Percentiles rank a stretch among this genome's conserved stretches.
phyloP scores from a whole-genome alignment of 495 filamentous ascomycete species.

The Daldinia bambusicola region DNA sequence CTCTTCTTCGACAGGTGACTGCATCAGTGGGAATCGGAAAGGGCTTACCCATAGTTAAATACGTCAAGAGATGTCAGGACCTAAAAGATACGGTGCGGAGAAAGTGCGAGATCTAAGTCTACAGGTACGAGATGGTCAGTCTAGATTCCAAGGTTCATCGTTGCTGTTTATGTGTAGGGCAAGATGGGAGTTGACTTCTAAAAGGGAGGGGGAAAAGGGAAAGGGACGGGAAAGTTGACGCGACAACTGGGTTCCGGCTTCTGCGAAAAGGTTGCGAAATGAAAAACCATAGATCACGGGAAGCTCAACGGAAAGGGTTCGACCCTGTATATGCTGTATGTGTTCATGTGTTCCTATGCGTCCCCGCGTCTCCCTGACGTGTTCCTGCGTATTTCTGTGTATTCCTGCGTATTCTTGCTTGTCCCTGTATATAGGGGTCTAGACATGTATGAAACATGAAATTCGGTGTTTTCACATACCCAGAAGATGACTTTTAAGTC shows the following conservation, averaged over 20 bases:
- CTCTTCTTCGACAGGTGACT: slow-evolving; percentile 45
- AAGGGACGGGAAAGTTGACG: not conserved
- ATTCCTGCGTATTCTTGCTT: too few species aligned
- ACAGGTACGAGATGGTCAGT: slow-evolving; percentile 34
- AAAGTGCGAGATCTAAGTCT: slow-evolving; percentile 41
- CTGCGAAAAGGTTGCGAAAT: not conserved
- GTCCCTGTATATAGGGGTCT: not conserved
- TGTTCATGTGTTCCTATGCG: not conserved
- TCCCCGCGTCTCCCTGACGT: too few species aligned
- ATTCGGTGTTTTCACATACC: slow-evolving; percentile 35
- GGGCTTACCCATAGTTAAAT: slow-evolving; percentile 63
- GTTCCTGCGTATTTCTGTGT: too few species aligned
- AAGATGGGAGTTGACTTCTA: slow-evolving; percentile 19
- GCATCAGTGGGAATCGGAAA: slow-evolving; percentile 46
- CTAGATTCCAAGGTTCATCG: not conserved
- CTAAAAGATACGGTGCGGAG: slow-evolving; percentile 45
- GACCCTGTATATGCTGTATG: not conserved
- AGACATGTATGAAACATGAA: not conserved
- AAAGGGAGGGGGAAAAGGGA: slow-evolving; percentile 8
- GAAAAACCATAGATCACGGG: not conserved
- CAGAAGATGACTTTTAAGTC: slow-evolving; percentile 32
- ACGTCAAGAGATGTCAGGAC: slow-evolving; percentile 44
- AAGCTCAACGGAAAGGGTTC: slow-evolving; percentile 1
- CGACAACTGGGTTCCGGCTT: slow-evolving; percentile 1
- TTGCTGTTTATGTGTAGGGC: slow-evolving; percentile 3